phyloP scores from a whole-genome alignment of 2,329 filamentous ascomycete genomes.

The Pseudogymnoascus verrucosus region DNA sequence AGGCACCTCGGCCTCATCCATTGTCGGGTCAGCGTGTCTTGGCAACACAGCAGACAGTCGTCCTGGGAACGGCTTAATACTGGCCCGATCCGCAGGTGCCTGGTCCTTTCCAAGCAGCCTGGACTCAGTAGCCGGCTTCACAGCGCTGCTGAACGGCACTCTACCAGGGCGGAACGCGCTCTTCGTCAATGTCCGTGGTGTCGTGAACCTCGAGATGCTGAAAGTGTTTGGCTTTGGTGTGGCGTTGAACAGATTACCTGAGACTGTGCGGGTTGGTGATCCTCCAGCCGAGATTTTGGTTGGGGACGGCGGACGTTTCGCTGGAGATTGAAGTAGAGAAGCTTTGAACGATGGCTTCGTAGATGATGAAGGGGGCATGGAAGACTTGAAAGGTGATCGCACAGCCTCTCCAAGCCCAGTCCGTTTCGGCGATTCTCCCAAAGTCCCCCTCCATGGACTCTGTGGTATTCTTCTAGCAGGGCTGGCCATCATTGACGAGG shows the following conservation, averaged over 20 bases:
- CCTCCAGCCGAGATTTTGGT: conserved; percentile 24
- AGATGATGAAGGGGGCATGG: conserved; percentile 17
- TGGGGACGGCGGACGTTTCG: conserved; percentile 26
- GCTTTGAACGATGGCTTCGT: conserved; percentile 22
- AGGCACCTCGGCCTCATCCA: conserved; percentile 10
- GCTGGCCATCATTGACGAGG: conserved; percentile 38
- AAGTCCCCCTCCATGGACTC: conserved; percentile 45
- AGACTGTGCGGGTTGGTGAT: conserved; percentile 20
- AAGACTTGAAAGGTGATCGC: conserved; percentile 24
- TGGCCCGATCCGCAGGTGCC: not conserved
- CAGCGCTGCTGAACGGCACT: conserved; percentile 17
- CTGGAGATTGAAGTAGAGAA: conserved; percentile 27
- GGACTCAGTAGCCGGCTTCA: conserved; percentile 4
- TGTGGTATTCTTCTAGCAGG: conserved; percentile 47
- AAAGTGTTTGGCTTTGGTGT: conserved; percentile 25
- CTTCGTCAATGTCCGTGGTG: conserved; percentile 21
- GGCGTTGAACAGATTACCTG: conserved; percentile 14
- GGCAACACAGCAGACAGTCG: conserved; percentile 34
- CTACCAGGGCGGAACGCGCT: conserved; percentile 16
- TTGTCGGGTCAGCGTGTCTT: conserved; percentile 25
- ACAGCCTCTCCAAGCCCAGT: conserved; percentile 23
- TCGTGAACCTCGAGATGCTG: conserved; percentile 26
- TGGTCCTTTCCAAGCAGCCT: not conserved
- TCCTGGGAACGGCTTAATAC: conserved; percentile 28
- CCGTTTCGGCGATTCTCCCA: conserved; percentile 49